Evolutionary conservation across 805 yeast species (phyloP).

Genomic region (Candida montana): DNA sequence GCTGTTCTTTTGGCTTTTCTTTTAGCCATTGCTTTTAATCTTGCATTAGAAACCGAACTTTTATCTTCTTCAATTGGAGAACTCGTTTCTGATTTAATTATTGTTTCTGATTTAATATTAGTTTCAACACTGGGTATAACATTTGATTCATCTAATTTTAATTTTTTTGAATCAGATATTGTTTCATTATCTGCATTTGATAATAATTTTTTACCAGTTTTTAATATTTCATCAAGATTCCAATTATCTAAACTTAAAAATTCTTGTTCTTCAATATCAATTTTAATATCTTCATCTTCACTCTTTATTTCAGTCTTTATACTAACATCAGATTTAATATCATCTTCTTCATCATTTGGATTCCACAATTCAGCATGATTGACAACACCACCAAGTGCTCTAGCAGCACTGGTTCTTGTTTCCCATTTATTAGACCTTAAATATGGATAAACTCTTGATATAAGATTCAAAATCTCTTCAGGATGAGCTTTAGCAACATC

Average conservation of each 20-base stretch:
- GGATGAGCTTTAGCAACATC: conserved; percentile 94
- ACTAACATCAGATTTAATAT: conserved; percentile 9
- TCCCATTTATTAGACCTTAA: conserved; percentile 87
- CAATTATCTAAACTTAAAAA: conserved; percentile 42
- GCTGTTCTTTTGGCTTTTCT: conserved; percentile 77
- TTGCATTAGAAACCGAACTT: conserved; percentile 47
- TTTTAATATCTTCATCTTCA: conserved; percentile 21
- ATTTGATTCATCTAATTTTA: conserved; percentile 37
- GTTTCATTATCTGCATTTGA: conserved; percentile 25
- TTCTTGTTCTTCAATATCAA: conserved; percentile 29
- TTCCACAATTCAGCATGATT: conserved; percentile 77
- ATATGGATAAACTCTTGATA: conserved; percentile 89
- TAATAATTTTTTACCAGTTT: conserved; percentile 43
- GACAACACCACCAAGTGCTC: conserved; percentile 92
- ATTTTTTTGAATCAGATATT: conserved; percentile 20
- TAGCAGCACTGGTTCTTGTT: conserved; percentile 89
- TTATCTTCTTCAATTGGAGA: conserved; percentile 4
- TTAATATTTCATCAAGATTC: conserved; percentile 42
- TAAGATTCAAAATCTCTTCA: conserved; percentile 75
- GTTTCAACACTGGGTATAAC: conserved; percentile 32
- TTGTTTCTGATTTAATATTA: conserved; percentile 34
- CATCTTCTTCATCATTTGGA: conserved; percentile 44
- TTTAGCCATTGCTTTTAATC: conserved; percentile 92
- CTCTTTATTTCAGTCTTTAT: conserved; percentile 3
- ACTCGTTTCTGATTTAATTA: conserved; percentile 7